Percentiles rank a stretch among this genome's conserved stretches.
Evolutionary conservation across 225 moss, liverwort and hornwort species (phyloP).

Genomic region (Thuidium tamariscinum): DNA sequence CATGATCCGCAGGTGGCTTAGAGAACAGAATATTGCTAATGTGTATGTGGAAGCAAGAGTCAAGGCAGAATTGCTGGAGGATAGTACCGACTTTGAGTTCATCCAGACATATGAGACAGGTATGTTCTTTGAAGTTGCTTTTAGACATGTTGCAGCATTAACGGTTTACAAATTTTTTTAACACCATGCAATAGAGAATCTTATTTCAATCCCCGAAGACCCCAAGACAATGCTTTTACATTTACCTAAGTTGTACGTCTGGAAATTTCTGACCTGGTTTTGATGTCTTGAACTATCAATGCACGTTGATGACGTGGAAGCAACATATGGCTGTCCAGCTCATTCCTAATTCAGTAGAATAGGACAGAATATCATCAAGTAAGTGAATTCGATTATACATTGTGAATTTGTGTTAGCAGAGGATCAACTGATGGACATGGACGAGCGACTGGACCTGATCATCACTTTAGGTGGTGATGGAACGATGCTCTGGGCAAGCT

Average conservation of each 20-base stretch:
- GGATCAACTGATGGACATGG: conserved; percentile 32
- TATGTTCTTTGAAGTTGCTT: not conserved
- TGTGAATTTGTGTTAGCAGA: conserved; percentile 28
- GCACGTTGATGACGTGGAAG: not conserved
- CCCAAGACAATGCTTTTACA: not conserved
- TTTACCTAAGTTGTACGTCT: not conserved
- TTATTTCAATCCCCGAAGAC: not conserved
- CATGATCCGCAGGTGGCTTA: conserved; percentile 61
- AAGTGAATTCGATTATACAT: not conserved
- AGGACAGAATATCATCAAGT: not conserved
- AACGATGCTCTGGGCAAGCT: conserved; percentile 79
- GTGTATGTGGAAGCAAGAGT: conserved; percentile 58
- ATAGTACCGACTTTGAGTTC: conserved; percentile 43
- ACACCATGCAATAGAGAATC: not conserved
- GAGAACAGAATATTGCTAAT: conserved; percentile 43
- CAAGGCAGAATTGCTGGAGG: conserved; percentile 59
- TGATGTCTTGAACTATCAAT: not conserved
- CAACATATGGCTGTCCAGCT: not conserved
- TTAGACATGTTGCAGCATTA: not conserved
- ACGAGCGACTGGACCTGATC: conserved; percentile 66
- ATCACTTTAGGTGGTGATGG: conserved; percentile 95
- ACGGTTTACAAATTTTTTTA: not conserved
- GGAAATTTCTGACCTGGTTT: not conserved
- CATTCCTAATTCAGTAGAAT: not conserved
- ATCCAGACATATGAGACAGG: conserved; percentile 58